These are phyloP conservation scores for Stephania yunnanensis DNA, from an alignment of 164 flowering plant genomes.

Conservation along the genomic window DNA sequence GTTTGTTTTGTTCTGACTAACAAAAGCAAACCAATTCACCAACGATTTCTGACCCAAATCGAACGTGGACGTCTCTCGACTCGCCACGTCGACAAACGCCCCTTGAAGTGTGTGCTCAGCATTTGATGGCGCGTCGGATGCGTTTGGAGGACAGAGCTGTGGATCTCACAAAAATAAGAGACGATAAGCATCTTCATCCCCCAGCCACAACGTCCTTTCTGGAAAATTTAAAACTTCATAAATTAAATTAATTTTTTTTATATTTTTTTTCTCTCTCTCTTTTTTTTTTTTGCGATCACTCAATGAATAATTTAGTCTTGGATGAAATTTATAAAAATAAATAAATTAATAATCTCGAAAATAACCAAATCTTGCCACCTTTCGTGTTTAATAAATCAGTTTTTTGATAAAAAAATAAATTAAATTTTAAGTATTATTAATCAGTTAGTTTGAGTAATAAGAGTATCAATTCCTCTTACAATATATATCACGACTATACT, in stretches of 20 bases:
- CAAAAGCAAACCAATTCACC: no score
- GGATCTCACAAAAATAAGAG: background rate
- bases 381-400: no score
- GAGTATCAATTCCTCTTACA: no score
- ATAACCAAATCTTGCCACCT: no score
- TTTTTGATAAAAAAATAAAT: no score
- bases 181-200: background rate
- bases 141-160: background rate
- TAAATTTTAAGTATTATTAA: no score
- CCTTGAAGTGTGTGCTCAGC: background rate
- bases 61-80: background rate
- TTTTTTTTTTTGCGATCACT: background rate
- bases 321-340: no score
- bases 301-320: no score
- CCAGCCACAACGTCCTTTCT: background rate
- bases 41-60: background rate
- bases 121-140: background rate
- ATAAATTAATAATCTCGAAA: no score
- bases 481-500: no score
- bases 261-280: background rate
- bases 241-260: no score
- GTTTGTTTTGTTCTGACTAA: background rate
- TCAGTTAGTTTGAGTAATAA: no score
- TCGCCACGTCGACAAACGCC: background rate
- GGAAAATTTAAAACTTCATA: background rate